A percentile compares a stretch with the other conserved stretches of the same genome.
These are phyloP conservation scores for Eustoma russellianum DNA, from an alignment of 257 asterid species.

Conservation along the genomic window DNA sequence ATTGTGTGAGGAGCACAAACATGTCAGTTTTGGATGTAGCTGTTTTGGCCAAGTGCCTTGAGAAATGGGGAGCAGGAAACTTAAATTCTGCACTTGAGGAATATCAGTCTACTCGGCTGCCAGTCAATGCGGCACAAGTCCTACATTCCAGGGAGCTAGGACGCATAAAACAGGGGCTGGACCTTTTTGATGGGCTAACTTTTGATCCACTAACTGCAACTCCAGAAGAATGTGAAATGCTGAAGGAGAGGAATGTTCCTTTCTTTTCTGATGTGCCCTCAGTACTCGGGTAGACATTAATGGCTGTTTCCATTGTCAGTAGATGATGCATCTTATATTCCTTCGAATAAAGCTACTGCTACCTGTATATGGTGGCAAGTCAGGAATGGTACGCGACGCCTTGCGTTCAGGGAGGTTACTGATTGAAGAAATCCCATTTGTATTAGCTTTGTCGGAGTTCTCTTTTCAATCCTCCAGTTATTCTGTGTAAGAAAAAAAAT, in stretches of 20 bases:
- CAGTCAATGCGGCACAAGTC: slow-evolving; percentile 49
- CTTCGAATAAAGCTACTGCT: background rate
- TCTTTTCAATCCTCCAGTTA: no score
- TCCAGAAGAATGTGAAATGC: slow-evolving; percentile 36
- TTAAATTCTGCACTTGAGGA: slow-evolving; percentile 50
- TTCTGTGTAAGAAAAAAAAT: no score
- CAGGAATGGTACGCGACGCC: no score
- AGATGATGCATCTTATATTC: background rate
- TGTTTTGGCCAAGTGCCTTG: slow-evolving; percentile 62
- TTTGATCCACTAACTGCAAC: slow-evolving; percentile 42
- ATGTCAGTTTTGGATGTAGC: slow-evolving; percentile 84
- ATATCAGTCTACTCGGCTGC: slow-evolving; percentile 50
- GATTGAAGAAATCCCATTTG: no score
- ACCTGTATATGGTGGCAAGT: background rate
- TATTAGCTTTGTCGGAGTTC: no score
- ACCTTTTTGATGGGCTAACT: slow-evolving; percentile 22
- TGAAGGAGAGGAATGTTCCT: slow-evolving; percentile 59
- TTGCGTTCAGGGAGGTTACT: no score
- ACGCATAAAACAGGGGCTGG: slow-evolving; percentile 55
- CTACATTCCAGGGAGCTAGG: slow-evolving; percentile 58
- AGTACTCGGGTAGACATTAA: slow-evolving; percentile 17
- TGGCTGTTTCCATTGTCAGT: background rate
- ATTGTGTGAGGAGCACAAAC: slow-evolving; percentile 90
- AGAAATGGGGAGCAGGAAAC: slow-evolving; percentile 47
- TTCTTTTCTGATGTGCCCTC: slow-evolving; percentile 40